These are phyloP conservation scores for Allantophomopsis lycopodina DNA, from an alignment of 2,329 filamentous ascomycete species.

Conservation along the genomic window DNA sequence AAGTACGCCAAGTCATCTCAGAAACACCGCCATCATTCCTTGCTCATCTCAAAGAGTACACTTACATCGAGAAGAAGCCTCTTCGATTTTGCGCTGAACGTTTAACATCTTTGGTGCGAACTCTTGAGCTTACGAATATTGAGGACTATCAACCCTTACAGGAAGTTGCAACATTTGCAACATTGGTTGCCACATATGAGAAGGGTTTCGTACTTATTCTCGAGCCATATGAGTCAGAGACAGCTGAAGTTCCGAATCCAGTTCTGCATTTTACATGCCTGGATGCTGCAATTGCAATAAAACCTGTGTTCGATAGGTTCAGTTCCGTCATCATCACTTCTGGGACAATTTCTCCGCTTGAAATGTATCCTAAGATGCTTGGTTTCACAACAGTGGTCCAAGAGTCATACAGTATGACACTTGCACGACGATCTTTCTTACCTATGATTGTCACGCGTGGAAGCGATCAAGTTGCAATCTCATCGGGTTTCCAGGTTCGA, in stretches of 20 bases:
- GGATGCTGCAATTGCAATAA: slow-evolving; percentile 95
- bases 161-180: slow-evolving; percentile 95
- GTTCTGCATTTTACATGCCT: slow-evolving; percentile 95
- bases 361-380: slow-evolving; percentile 99
- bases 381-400: slow-evolving; percentile 86
- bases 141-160: slow-evolving; percentile 96
- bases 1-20: slow-evolving; percentile 91
- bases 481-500: slow-evolving; percentile 86
- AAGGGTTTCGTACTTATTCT: slow-evolving; percentile 91
- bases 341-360: slow-evolving; percentile 87
- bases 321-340: slow-evolving; percentile 98
- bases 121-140: slow-evolving; percentile 90
- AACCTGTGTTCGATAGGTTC: slow-evolving; percentile 93
- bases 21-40: slow-evolving; percentile 93
- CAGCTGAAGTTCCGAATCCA: slow-evolving; percentile 88
- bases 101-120: slow-evolving; percentile 85
- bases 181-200: slow-evolving; percentile 89
- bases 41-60: slow-evolving; percentile 83
- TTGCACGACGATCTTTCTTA: slow-evolving; percentile 86
- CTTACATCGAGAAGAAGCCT: slow-evolving; percentile 95
- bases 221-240: slow-evolving; percentile 94
- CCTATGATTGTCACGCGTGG: slow-evolving; percentile 96
- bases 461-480: slow-evolving; percentile 85
- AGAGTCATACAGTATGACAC: slow-evolving; percentile 94
- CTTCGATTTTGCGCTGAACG: slow-evolving; percentile 89